Percentiles rank a stretch among this genome's conserved stretches.
phyloP scores from a whole-genome alignment of 1,284 basidiomycete species.

The Puccinia brachypodii region DNA sequence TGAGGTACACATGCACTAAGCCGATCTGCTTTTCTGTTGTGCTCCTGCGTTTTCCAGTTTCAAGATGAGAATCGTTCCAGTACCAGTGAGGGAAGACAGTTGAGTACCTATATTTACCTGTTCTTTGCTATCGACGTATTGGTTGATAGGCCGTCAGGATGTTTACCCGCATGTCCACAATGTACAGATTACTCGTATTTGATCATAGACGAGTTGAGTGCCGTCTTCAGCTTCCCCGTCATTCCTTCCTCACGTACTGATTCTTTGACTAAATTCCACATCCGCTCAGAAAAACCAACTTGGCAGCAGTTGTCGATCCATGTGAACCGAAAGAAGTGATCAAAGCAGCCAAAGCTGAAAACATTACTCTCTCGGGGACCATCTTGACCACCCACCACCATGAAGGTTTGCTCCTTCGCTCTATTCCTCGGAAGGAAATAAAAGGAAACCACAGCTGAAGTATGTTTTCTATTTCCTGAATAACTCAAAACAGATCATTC shows the following conservation, averaged over 20 bases:
- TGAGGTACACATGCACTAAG: not conserved
- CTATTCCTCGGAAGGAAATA: constrained; percentile 1
- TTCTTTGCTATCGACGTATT: not conserved
- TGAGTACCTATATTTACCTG: not conserved
- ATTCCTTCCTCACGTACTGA: not conserved
- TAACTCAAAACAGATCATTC: constrained; percentile 68
- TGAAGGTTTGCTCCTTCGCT: constrained; percentile 16
- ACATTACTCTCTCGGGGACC: constrained; percentile 63
- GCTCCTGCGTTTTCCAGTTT: not conserved
- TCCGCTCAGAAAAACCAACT: constrained; percentile 58
- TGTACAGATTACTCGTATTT: constrained; percentile 21
- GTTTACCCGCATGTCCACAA: not conserved
- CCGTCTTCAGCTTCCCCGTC: not conserved
- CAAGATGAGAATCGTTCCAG: constrained; percentile 38
- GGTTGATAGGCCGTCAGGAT: not conserved
- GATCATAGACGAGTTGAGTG: constrained; percentile 32
- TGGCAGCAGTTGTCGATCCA: constrained; percentile 73
- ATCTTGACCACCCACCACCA: constrained; percentile 55
- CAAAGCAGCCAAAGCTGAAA: constrained; percentile 67
- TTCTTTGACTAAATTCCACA: not conserved
- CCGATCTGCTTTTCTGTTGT: not conserved
- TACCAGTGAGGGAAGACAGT: constrained; percentile 37
- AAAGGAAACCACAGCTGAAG: not conserved
- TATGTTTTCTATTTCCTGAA: constrained; percentile 62
- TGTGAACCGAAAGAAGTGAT: constrained; percentile 77